phyloP scores from a whole-genome alignment of 768 basidiomycete genomes.

The Coprinopsis marcescibilis region DNA sequence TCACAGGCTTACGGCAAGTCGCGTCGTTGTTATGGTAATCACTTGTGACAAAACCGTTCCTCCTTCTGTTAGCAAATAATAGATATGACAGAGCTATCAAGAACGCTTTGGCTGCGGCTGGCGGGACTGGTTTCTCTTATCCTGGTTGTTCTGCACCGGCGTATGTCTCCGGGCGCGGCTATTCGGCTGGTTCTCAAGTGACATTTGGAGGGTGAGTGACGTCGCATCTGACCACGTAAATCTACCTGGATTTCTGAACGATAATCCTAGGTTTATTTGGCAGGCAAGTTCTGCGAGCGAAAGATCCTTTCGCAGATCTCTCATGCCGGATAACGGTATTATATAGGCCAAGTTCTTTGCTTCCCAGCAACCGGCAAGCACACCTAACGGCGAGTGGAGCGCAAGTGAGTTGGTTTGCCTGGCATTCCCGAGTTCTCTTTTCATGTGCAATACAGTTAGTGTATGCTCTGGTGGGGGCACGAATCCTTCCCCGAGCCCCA shows the following conservation, averaged over 20 bases:
- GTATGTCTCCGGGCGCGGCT: constrained; percentile 42
- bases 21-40: too few relatives aligned
- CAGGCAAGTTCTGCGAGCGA: constrained; percentile 28
- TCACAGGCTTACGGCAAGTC: constrained; percentile 42
- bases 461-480: constrained; percentile 38
- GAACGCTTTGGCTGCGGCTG: constrained; percentile 50
- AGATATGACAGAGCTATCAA: constrained; percentile 59
- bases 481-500: neutral
- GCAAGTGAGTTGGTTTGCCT: constrained; percentile 39
- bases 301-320: neutral
- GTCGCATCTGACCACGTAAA: neutral
- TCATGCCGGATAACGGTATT: neutral
- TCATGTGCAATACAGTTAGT: constrained; percentile 34
- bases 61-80: constrained; percentile 48
- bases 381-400: constrained; percentile 56
- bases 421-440: neutral
- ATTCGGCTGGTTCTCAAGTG: constrained; percentile 46
- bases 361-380: constrained; percentile 37
- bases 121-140: constrained; percentile 65
- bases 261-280: constrained; percentile 51
- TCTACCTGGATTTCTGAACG: constrained; percentile 7
- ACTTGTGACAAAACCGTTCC: too few relatives aligned
- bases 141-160: constrained; percentile 55
- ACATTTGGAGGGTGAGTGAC: constrained; percentile 51
- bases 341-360: constrained; percentile 58